A percentile compares a stretch with the other conserved stretches of the same genome.
Evolutionary conservation across 805 yeast species (phyloP).

Genomic region (Monosporozyma servazzii): DNA sequence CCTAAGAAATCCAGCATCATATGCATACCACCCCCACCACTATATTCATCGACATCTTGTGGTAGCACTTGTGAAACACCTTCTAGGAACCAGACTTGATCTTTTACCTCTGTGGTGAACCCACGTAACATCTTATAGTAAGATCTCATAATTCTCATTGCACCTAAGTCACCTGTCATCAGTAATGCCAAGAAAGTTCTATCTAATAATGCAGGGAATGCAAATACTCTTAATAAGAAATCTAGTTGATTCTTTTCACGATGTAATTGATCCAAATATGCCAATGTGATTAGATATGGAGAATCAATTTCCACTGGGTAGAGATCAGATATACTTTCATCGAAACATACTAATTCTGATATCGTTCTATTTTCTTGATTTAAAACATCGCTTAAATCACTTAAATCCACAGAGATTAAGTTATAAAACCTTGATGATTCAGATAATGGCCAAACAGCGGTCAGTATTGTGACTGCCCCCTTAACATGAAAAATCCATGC

Average conservation of each 20-base stretch:
- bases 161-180: constrained; percentile 76
- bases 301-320: constrained; percentile 79
- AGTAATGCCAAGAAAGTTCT: constrained; percentile 66
- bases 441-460: constrained; percentile 89
- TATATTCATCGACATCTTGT: constrained; percentile 83
- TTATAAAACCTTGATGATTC: constrained; percentile 58
- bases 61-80: constrained; percentile 86
- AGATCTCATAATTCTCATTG: constrained; percentile 85
- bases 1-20: constrained; percentile 86
- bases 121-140: constrained; percentile 75
- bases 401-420: constrained; percentile 76
- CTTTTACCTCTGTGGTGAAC: constrained; percentile 80
- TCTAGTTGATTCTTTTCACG: constrained; percentile 77
- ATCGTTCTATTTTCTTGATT: constrained; percentile 30
- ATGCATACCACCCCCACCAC: constrained; percentile 90
- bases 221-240: constrained; percentile 77
- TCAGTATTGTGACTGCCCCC: constrained; percentile 90
- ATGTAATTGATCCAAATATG: constrained; percentile 75
- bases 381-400: constrained; percentile 69
- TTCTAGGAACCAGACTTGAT: constrained; percentile 87
- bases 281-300: constrained; percentile 77
- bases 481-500: constrained; percentile 97
- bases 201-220: constrained; percentile 88
- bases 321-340: constrained; percentile 71
- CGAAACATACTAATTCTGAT: constrained; percentile 72